These are phyloP conservation scores for Ensete glaucum DNA, from an alignment of 176 grass and related monocot species.

Conservation along the genomic window DNA sequence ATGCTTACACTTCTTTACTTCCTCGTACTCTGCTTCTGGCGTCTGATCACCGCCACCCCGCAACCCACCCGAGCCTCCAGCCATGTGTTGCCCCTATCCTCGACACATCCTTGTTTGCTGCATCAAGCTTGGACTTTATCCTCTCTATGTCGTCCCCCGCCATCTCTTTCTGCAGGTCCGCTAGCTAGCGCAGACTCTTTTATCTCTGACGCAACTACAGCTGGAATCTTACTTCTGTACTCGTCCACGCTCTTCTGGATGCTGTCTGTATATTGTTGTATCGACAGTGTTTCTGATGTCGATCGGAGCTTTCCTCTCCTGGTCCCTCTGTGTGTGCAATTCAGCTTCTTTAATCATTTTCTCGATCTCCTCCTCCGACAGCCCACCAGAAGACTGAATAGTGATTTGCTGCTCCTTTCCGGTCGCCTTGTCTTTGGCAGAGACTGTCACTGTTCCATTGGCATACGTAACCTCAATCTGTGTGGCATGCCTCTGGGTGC, in stretches of 20 bases:
- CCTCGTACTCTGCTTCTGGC: constrained; percentile 32
- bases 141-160: constrained; percentile 24
- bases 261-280: constrained; percentile 31
- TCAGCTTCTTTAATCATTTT: constrained; percentile 36
- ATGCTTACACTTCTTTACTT: constrained; percentile 25
- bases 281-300: constrained; percentile 31
- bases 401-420: constrained; percentile 51
- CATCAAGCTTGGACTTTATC: constrained; percentile 29
- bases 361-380: constrained; percentile 36
- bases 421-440: constrained; percentile 36
- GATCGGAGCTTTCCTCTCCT: constrained; percentile 34
- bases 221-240: constrained; percentile 31
- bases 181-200: constrained; percentile 14
- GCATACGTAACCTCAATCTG: constrained; percentile 46
- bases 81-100: constrained; percentile 33
- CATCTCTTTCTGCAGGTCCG: constrained; percentile 26
- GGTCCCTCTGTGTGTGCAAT: constrained; percentile 33
- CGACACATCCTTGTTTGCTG: constrained; percentile 20
- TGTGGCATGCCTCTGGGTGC: constrained; percentile 30
- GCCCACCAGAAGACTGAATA: constrained; percentile 31
- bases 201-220: constrained; percentile 25
- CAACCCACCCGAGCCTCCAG: constrained; percentile 9
- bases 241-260: constrained; percentile 40
- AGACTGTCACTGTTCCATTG: constrained; percentile 35
- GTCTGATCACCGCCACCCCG: constrained; percentile 18